Evolutionary conservation across 1,139 yeast species (phyloP).

Genomic region (Pichia sp.): DNA sequence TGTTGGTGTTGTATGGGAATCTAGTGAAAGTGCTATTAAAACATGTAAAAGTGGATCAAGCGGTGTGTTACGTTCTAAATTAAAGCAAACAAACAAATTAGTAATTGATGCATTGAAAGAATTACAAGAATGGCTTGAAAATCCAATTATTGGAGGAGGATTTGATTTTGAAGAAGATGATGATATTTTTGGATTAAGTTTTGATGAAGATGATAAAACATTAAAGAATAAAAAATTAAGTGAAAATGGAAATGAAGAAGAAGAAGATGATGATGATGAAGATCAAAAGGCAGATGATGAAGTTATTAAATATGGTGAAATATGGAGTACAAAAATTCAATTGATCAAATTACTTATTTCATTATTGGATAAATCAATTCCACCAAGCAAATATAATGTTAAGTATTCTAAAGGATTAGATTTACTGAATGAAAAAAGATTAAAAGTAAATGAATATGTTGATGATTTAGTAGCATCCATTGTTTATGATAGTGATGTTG

Average conservation of each 20-base stretch:
- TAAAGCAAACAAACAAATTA: constrained; percentile 41
- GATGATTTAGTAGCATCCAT: constrained; percentile 45
- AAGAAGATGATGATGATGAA: constrained; percentile 32
- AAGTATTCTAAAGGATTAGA: constrained; percentile 30
- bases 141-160: constrained; percentile 42
- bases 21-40: constrained; percentile 42
- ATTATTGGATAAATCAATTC: constrained; percentile 52
- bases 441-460: constrained; percentile 32
- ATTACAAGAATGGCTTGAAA: constrained; percentile 57
- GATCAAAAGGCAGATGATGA: constrained; percentile 31
- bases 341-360: constrained; percentile 47
- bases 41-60: constrained; percentile 43
- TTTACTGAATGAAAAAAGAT: constrained; percentile 32
- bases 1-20: constrained; percentile 61
- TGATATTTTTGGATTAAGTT: constrained; percentile 36
- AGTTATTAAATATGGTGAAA: constrained; percentile 36
- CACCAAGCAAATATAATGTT: constrained; percentile 30
- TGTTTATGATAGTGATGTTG: constrained; percentile 39
- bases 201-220: constrained; percentile 2
- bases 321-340: constrained; percentile 49
- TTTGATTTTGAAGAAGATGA: constrained; percentile 35
- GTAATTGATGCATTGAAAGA: constrained; percentile 62
- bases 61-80: constrained; percentile 41
- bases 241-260: constrained; percentile 31
- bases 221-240: too few species aligned